Percentiles rank a stretch among this genome's conserved stretches.
Evolutionary conservation across 805 yeast species (phyloP).

Genomic region (Sugiyamaella qingdaonensis): DNA sequence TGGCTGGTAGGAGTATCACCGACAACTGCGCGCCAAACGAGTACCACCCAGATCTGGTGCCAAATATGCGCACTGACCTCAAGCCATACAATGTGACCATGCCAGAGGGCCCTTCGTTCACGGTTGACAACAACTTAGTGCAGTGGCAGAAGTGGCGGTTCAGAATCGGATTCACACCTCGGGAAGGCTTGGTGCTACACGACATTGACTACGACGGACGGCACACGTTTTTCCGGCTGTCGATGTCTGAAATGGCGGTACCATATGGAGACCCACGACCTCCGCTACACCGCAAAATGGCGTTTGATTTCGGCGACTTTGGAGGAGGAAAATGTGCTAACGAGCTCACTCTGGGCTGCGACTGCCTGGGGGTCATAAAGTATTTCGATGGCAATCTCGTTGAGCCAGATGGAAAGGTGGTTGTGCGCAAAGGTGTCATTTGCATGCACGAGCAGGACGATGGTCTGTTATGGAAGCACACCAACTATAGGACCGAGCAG

Average conservation of each 20-base stretch:
- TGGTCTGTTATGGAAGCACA: conserved; percentile 74
- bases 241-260: conserved; percentile 81
- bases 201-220: conserved; percentile 74
- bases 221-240: conserved; percentile 65
- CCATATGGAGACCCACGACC: conserved; percentile 84
- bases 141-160: conserved; percentile 85
- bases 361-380: conserved; percentile 77
- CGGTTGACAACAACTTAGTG: conserved; percentile 46
- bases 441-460: conserved; percentile 85
- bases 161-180: conserved; percentile 60
- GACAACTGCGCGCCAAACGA: conserved; percentile 66
- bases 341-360: conserved; percentile 69
- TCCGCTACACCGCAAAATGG: conserved; percentile 82
- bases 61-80: conserved; percentile 44
- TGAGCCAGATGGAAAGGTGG: conserved; percentile 58
- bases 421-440: conserved; percentile 60
- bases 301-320: conserved; percentile 81
- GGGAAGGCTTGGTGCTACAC: conserved; percentile 77
- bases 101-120: conserved; percentile 78
- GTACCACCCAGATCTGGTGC: conserved; percentile 33
- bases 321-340: conserved; percentile 78
- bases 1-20: conserved; percentile 55
- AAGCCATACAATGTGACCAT: conserved; percentile 78
- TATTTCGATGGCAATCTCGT: conserved; percentile 63
- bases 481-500: conserved; percentile 67